Evolutionary conservation across 352 stramenopile species (phyloP), one percentile per base, ranked within the genome.

Genomic region (Phytophthora quininea): DNA sequence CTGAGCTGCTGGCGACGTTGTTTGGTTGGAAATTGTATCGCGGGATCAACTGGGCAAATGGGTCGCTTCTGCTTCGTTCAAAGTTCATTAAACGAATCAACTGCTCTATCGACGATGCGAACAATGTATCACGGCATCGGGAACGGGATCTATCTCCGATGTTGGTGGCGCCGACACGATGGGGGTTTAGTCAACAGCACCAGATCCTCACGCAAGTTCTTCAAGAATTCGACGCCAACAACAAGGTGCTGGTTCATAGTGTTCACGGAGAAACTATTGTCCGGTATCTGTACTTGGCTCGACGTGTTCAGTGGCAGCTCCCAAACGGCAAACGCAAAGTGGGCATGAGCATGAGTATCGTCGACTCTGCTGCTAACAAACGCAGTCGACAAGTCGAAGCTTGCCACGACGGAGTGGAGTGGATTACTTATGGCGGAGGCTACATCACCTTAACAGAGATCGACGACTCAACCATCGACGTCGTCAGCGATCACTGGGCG

Each of bases 401-500:
- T 15, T 15, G 24, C 19, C 9, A 4, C 24, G 19, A 47, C 32
- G 49, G 55, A 2, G 31, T 73, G 1, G 35, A 73, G 19, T 76
- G 70, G 70, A 35, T 71, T 15, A 38, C 43, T 19, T 63, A 74
- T 27, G 32, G 62, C 10, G 35, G 35, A 11, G 35, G 6, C 35
- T 40, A 40, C 10, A 6, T 40, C 6, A 40, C 35, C 35, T 11
- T 40, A 6, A 11, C 6, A 40, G 61, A 68, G 37, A 56, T 72
- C 27, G 48, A 74, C 14, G 51, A 62, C 43, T 38, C 46, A 4
- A 54, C 52, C 5, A 55, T 72, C 30, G 65, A 74, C 3, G 31
- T 77, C 3, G 52, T 74, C 27, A 73, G 66, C 40, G 71, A 78
- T 51, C 71, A 66, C 31, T 73, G 43, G 31, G 32, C 66, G 11